Evolutionary conservation across 2,329 filamentous ascomycete species (phyloP).

Genomic region (Penicillium thymicola): DNA sequence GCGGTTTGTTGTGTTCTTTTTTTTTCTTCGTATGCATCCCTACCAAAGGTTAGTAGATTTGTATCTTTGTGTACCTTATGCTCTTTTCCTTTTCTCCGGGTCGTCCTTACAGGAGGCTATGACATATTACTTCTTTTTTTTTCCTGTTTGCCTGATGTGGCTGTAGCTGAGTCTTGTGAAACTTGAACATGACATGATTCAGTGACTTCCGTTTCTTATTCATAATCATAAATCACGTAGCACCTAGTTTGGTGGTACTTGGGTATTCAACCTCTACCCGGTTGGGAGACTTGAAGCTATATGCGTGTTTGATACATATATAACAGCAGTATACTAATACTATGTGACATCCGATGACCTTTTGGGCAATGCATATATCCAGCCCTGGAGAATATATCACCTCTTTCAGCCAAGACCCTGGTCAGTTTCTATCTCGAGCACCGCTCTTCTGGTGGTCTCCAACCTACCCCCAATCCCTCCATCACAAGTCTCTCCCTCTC

Average conservation of each 20-base stretch:
- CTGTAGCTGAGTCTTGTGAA: slow-evolving; percentile 15
- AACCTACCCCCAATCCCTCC: slow-evolving; percentile 67
- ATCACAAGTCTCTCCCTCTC: slow-evolving; percentile 80
- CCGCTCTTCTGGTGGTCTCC: slow-evolving; percentile 63
- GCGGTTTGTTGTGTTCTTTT: slow-evolving; percentile 12
- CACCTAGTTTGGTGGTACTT: background rate
- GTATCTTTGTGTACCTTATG: slow-evolving; percentile 19
- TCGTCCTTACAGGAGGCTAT: slow-evolving; percentile 17
- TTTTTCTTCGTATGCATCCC: slow-evolving; percentile 14
- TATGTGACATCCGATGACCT: background rate
- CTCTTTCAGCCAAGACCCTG: background rate
- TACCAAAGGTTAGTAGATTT: slow-evolving; percentile 15
- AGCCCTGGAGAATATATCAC: background rate
- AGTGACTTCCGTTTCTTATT: background rate
- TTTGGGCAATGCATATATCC: background rate
- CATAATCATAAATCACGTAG: background rate
- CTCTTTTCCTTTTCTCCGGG: slow-evolving; percentile 15
- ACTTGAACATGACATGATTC: slow-evolving; percentile 17
- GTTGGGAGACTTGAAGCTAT: background rate
- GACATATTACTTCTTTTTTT: slow-evolving; percentile 14
- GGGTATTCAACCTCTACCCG: background rate
- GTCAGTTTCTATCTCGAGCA: slow-evolving; percentile 55
- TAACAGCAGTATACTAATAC: background rate
- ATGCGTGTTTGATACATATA: background rate
- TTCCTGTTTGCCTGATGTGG: slow-evolving; percentile 14